Evolutionary conservation across 805 yeast genomes (phyloP).

Genomic region (Candida morakotiae): DNA sequence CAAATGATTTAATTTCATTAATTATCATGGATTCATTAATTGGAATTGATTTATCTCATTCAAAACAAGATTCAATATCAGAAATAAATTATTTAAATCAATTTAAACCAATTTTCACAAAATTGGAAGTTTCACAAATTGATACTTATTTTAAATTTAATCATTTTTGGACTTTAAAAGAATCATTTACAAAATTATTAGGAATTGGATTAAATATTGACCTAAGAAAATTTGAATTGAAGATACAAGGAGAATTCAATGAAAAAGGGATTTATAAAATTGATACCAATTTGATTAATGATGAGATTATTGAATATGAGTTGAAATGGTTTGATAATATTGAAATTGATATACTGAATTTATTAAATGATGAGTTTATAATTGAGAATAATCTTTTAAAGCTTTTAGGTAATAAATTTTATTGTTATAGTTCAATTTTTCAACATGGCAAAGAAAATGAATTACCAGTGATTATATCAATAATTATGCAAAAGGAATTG

Average conservation of each 20-base stretch:
- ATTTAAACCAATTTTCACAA: constrained; percentile 41
- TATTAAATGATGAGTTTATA: constrained; percentile 7
- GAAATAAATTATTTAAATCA: constrained; percentile 25
- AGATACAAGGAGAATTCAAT: constrained; percentile 4
- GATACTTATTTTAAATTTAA: constrained; percentile 38
- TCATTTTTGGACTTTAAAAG: constrained; percentile 76
- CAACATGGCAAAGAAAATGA: constrained; percentile 1
- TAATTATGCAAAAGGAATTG: constrained; percentile 5
- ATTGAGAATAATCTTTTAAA: too few relatives aligned
- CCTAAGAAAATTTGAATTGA: constrained; percentile 15
- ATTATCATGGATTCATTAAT: constrained; percentile 32
- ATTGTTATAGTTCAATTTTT: constrained; percentile 11
- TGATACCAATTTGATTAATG: neutral
- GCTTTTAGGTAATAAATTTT: constrained; percentile 7
- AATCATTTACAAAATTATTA: constrained; percentile 62
- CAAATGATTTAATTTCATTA: constrained; percentile 46
- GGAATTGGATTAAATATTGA: constrained; percentile 53
- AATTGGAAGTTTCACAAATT: constrained; percentile 30
- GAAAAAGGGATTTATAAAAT: neutral
- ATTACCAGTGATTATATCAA: constrained; percentile 15
- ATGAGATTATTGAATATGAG: constrained; percentile 1
- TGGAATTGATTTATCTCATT: constrained; percentile 38
- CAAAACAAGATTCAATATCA: constrained; percentile 22
- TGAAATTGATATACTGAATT: constrained; percentile 5
- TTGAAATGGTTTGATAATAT: constrained; percentile 11